phyloP scores from a whole-genome alignment of 768 basidiomycete genomes.

The Clathrus columnatus region DNA sequence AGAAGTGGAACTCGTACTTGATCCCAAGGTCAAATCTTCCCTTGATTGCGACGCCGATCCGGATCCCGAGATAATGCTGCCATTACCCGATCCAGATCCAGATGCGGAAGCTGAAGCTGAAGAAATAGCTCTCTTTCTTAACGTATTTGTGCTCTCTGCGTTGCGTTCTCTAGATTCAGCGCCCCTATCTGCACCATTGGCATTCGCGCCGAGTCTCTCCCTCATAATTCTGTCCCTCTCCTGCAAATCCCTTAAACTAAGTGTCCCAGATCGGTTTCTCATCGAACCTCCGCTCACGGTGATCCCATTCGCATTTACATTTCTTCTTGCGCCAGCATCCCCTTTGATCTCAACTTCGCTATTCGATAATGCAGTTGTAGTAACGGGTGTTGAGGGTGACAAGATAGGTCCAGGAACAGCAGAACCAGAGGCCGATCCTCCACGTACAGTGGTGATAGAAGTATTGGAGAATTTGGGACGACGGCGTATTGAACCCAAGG shows the following conservation, averaged over 20 bases:
- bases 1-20: neutral
- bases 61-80: too few relatives aligned
- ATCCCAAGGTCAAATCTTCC: neutral
- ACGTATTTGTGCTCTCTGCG: neutral
- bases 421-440: conserved; percentile 1
- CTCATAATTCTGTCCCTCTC: neutral
- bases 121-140: neutral
- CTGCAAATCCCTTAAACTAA: neutral
- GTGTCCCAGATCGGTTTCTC: neutral
- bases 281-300: neutral
- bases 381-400: neutral
- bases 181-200: neutral
- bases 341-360: neutral
- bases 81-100: neutral
- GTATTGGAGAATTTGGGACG: conserved; percentile 37
- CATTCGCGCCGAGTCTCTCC: neutral
- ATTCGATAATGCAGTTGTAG: conserved; percentile 10
- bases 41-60: too few relatives aligned
- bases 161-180: neutral
- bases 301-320: neutral
- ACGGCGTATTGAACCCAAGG: conserved; percentile 13
- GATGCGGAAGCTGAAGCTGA: neutral
- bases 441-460: conserved; percentile 40
- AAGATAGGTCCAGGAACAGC: neutral
- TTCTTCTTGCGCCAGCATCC: too few relatives aligned